Conservation (phyloP, 495 filamentous ascomycete species). For the Pyrenula aspistea region DNA sequence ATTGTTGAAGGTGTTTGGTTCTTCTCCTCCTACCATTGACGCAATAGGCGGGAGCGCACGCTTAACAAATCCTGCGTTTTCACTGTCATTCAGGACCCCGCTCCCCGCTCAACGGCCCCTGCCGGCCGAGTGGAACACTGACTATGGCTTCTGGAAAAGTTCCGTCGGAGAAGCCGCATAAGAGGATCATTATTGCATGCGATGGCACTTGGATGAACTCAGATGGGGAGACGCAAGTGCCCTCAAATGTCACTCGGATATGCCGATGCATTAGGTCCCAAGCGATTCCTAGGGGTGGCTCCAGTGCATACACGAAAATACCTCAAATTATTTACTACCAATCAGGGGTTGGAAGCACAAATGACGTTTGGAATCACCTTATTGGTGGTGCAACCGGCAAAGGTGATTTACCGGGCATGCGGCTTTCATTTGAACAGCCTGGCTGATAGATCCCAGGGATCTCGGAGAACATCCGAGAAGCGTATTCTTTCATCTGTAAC, state of each 20-base stretch:
- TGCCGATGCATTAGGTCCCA: constrained; percentile 21
- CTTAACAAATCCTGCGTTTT: background rate
- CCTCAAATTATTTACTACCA: constrained; percentile 45
- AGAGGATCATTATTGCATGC: constrained; percentile 29
- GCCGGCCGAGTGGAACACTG: background rate
- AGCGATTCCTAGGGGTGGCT: constrained; percentile 1
- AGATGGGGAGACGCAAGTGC: constrained; percentile 16
- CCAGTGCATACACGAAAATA: constrained; percentile 14
- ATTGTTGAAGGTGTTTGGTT: too few species aligned
- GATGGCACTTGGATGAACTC: constrained; percentile 34
- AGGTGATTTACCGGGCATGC: constrained; percentile 30
- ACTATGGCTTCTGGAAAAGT: background rate
- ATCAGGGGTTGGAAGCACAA: constrained; percentile 38
- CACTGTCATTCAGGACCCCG: background rate
- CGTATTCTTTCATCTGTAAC: constrained; percentile 52
- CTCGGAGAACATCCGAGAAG: constrained; percentile 46
- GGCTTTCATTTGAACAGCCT: background rate
- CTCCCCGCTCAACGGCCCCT: background rate
- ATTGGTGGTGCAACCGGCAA: constrained; percentile 37
- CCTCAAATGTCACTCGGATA: constrained; percentile 33
- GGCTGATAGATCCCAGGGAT: constrained; percentile 6
- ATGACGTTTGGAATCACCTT: constrained; percentile 27
- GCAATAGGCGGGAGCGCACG: background rate
- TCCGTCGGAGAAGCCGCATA: constrained; percentile 4
- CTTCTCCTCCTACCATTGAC: background rate